A percentile compares a stretch with the other conserved stretches of the same genome.
phyloP scores from a whole-genome alignment of 1,139 yeast species.

The Petasospora fabianii region DNA sequence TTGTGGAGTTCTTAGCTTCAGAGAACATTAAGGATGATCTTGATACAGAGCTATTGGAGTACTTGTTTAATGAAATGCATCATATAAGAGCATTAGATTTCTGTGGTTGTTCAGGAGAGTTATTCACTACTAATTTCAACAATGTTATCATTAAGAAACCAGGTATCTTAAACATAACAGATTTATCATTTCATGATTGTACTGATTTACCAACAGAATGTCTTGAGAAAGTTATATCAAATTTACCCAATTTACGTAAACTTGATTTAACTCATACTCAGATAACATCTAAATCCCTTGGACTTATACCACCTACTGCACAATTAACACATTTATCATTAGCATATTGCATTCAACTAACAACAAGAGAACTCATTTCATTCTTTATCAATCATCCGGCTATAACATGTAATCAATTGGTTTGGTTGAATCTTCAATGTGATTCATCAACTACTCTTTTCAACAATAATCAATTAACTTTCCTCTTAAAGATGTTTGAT shows the following conservation, averaged over 20 bases:
- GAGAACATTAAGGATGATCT: conserved; percentile 87
- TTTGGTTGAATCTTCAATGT: conserved; percentile 76
- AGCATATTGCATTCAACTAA: conserved; percentile 72
- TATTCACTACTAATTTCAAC: conserved; percentile 62
- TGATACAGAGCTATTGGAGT: conserved; percentile 55
- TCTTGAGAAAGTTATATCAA: conserved; percentile 55
- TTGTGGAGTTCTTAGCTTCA: conserved; percentile 75
- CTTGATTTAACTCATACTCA: conserved; percentile 83
- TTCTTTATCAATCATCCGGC: conserved; percentile 75
- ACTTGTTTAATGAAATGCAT: conserved; percentile 56
- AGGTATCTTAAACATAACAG: conserved; percentile 36
- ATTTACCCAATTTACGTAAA: conserved; percentile 56
- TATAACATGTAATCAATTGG: conserved; percentile 45
- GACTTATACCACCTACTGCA: conserved; percentile 48
- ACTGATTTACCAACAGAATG: conserved; percentile 63
- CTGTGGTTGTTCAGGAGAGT: conserved; percentile 78
- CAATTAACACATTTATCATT: conserved; percentile 73
- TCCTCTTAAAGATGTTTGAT: conserved; percentile 44
- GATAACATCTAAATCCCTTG: conserved; percentile 39
- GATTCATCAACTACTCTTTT: conserved; percentile 68
- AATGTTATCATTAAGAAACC: conserved; percentile 32
- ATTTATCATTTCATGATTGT: conserved; percentile 84
- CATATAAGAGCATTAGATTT: conserved; percentile 73
- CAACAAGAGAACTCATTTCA: conserved; percentile 69
- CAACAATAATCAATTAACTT: conserved; percentile 57